Percentiles rank a stretch among this genome's conserved stretches.
phyloP scores from a whole-genome alignment of 2,329 filamentous ascomycete genomes.

The Alternaria sp. region DNA sequence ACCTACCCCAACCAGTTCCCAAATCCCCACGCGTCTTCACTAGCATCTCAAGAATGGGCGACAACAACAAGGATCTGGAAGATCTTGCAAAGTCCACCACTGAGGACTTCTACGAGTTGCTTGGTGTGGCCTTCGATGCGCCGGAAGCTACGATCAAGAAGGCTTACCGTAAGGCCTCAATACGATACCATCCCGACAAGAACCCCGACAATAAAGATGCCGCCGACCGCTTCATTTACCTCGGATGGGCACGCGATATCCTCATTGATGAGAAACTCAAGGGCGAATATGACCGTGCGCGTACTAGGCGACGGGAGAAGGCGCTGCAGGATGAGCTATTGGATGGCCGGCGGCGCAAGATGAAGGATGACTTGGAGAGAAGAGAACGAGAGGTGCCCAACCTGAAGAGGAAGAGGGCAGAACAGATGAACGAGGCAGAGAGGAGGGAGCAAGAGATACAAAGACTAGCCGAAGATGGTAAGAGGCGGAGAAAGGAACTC shows the following conservation, averaged over 20 bases:
- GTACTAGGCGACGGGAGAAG: slow-evolving; percentile 75
- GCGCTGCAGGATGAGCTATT: slow-evolving; percentile 76
- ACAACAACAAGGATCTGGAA: slow-evolving; percentile 53
- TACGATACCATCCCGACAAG: slow-evolving; percentile 97
- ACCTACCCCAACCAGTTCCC: too few relatives aligned
- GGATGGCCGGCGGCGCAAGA: slow-evolving; percentile 74
- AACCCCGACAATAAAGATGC: slow-evolving; percentile 69
- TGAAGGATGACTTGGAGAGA: slow-evolving; percentile 87
- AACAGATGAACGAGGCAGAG: slow-evolving; percentile 61
- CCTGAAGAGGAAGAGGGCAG: slow-evolving; percentile 56
- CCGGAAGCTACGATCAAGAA: slow-evolving; percentile 78
- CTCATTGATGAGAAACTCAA: slow-evolving; percentile 76
- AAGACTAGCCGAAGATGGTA: slow-evolving; percentile 57
- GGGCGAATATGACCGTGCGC: slow-evolving; percentile 78
- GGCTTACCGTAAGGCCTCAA: slow-evolving; percentile 83
- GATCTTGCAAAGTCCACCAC: slow-evolving; percentile 52
- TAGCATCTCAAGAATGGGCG: slow-evolving; percentile 40
- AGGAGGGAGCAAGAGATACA: slow-evolving; percentile 65
- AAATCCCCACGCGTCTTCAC: too few relatives aligned
- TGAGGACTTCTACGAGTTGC: slow-evolving; percentile 79
- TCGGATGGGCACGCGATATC: slow-evolving; percentile 87
- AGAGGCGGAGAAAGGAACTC: slow-evolving; percentile 65
- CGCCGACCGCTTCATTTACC: slow-evolving; percentile 81
- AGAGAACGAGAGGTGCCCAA: slow-evolving; percentile 66
- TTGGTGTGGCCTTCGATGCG: slow-evolving; percentile 72